Conservation (phyloP, 164 flowering plant species). For the Euptelea pleiosperma region DNA sequence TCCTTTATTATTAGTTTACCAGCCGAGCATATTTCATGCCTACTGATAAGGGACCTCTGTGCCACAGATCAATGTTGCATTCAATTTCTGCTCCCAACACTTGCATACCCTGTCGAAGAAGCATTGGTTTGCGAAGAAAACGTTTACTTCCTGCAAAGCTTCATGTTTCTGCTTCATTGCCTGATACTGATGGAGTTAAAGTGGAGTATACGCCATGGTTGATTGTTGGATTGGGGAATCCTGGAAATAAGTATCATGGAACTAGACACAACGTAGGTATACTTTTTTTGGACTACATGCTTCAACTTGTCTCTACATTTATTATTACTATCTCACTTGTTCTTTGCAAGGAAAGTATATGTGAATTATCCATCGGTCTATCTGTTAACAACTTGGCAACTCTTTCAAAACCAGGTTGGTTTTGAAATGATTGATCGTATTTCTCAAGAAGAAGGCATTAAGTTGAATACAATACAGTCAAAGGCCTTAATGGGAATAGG, state of each 20-base stretch:
- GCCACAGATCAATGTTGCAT: constrained; percentile 56
- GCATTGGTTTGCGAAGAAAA: constrained; percentile 18
- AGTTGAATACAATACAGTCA: constrained; percentile 88
- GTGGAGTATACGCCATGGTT: constrained; percentile 95
- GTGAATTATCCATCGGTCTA: background rate
- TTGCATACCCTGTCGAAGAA: constrained; percentile 31
- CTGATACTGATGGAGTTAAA: constrained; percentile 44
- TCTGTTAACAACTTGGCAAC: background rate
- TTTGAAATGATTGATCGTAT: constrained; percentile 96
- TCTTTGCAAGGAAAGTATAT: background rate
- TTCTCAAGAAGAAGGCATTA: constrained; percentile 64
- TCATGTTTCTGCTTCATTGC: constrained; percentile 42
- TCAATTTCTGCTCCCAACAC: constrained; percentile 38
- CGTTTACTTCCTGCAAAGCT: constrained; percentile 24
- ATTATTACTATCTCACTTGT: background rate
- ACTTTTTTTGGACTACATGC: background rate
- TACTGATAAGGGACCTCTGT: background rate
- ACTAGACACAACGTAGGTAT: constrained; percentile 84
- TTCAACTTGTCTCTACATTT: background rate
- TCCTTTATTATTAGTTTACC: background rate
- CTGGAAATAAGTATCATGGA: constrained; percentile 91
- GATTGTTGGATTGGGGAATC: constrained; percentile 90
- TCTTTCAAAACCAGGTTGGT: constrained; percentile 57
- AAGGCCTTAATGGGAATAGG: constrained; percentile 94
- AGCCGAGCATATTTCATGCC: background rate